Base-by-base conservation (phyloP, 1,284 basidiomycete genomes). In the Fomitopsis betulina region DNA sequence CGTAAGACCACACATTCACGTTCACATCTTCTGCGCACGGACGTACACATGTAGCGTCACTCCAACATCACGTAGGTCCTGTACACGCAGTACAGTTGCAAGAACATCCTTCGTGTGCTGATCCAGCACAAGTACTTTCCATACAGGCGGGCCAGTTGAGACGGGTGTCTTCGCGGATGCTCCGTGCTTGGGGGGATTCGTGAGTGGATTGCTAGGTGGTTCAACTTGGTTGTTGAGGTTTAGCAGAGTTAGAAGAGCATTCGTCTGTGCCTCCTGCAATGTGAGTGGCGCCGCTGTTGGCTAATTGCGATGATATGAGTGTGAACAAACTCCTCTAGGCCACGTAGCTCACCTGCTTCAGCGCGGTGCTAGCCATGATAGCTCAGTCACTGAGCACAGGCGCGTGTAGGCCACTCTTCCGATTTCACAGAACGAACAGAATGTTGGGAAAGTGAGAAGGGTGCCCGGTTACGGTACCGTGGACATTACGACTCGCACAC, bases 71-170 rank as follows among this genome's bases (percentile, higher is more conserved):
- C 97, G 83, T 60, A 99, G 79, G 74, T 99, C 97, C 72, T 98
- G 96, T 1, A 99, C 97, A 57, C 96, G 85, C 64, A 99, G 75
- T 17, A 94, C 91, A 0, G 97, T 98, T 10, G 96, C 96, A 33
- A 99, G 81, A 33, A 99, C 89, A 71, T 99, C 96, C 73, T 98
- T 97, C 54, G 94, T 96, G 63, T 91, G 84, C 70, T 96, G 93
- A 73, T 99, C 97, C 61, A 99, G 80, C 1, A 99, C 87, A 8
- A 99, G 80, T 8, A 99, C 89, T 75, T 99, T 99, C 96, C 97
- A 99, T 5, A 97, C 87, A 5, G 93, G 87, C 32, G 94, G 91
- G 0, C 83, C 85, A n/a, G 84, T 75, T 1, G 79, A 70, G 8
- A 79, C 72, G 5, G 83, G 75, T 5, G 76, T 70, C 61, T 84